Base-by-base conservation (phyloP, 441 rosid species). In the Populus hybrid region DNA sequence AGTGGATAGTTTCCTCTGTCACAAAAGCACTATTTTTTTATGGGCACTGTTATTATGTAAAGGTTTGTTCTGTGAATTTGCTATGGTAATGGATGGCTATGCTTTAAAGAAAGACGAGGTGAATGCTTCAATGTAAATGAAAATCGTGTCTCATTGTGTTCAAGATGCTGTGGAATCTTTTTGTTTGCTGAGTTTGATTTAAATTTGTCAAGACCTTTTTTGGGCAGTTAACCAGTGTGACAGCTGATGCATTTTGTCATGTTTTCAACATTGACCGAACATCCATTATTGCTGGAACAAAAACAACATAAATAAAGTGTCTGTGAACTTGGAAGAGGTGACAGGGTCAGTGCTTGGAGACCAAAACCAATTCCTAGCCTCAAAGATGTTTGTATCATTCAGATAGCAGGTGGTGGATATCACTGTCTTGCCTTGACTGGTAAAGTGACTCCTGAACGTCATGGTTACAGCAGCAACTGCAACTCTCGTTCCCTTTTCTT, bases 391-490 rank as follows among this genome's bases (percentile, higher is more conserved):
- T 71, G 77, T 64, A 81, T 92, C 36, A 80, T 83, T 81, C 99
- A 94, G 88, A 81, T 95, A 71, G 97, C 93, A 3, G 73, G 90
- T 68, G 98, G 97, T 81, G 99, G 98, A 80, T 95, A 92, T 89
- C 99, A 94, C 78, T 89, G 95, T 75, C 92, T 95, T 76, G 98
- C 97, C 50, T 87, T 95, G 81, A 92, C 95, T 5, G 91, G 98
- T 95, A 87, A 80, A 70, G 31, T 42, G 71, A 79, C 70, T 35
- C 28, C n/a, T 11, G 33, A 59, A 71, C 9, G 50, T n/a, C 33
- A 7, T 10, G 33, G 61, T 12, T 75, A 23, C 33, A 31, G 61
- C 29, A 50, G n/a, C 36, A 64, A 14, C 33, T 14, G 65, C 9
- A 24, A 53, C 63, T 18, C 16, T 23, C 7, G 7, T 20, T 35